phyloP scores from a whole-genome alignment of 495 filamentous ascomycete genomes.

The Tuber brumale region DNA sequence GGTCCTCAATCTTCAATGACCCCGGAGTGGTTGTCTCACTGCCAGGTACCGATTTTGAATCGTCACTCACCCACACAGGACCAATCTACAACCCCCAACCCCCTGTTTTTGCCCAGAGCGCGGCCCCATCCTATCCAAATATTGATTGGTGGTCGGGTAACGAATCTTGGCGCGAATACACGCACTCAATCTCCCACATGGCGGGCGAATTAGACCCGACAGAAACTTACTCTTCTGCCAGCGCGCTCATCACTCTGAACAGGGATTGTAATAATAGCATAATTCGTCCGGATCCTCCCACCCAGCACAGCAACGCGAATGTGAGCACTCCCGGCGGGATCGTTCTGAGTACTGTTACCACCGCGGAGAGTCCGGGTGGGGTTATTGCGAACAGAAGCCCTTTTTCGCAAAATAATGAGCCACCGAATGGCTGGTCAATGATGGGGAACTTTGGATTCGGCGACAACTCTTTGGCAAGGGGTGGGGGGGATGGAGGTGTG shows the following conservation, averaged over 20 bases:
- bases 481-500: slow-evolving; percentile 28
- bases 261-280: slow-evolving; percentile 37
- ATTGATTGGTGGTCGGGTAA: slow-evolving; percentile 31
- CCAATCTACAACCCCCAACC: slow-evolving; percentile 16
- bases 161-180: slow-evolving; percentile 39
- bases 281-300: slow-evolving; percentile 21
- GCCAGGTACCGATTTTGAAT: slow-evolving; percentile 14
- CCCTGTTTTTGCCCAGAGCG: slow-evolving; percentile 9
- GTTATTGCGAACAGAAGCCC: slow-evolving; percentile 20
- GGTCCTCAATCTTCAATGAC: slow-evolving; percentile 22
- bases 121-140: background rate
- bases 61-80: slow-evolving; percentile 17
- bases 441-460: slow-evolving; percentile 26
- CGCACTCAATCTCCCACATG: slow-evolving; percentile 36
- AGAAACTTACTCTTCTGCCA: slow-evolving; percentile 37
- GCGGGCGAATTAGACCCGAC: slow-evolving; percentile 38
- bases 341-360: slow-evolving; percentile 14
- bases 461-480: slow-evolving; percentile 32
- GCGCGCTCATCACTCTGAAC: slow-evolving; percentile 38
- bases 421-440: slow-evolving; percentile 21
- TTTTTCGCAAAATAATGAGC: slow-evolving; percentile 19
- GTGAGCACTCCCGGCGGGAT: slow-evolving; percentile 10
- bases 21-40: slow-evolving; percentile 15
- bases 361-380: slow-evolving; percentile 23
- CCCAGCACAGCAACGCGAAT: slow-evolving; percentile 24